phyloP scores from a whole-genome alignment of 345 rosid species.

The Aegle marmelos region DNA sequence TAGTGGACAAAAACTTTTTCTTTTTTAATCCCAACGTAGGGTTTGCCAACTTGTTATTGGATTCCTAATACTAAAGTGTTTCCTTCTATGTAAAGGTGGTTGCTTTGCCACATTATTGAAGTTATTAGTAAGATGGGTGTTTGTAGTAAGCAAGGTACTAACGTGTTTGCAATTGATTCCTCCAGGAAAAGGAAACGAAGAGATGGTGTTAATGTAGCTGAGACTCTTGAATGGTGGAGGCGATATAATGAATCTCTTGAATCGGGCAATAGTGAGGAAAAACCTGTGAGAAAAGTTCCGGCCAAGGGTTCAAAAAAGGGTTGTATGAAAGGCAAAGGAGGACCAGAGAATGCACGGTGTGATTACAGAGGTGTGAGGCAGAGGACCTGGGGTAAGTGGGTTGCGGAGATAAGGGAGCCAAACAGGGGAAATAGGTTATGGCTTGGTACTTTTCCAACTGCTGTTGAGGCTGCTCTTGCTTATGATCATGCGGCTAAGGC shows the following conservation, averaged over 20 bases:
- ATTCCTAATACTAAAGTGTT: background rate
- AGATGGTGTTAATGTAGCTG: constrained; percentile 43
- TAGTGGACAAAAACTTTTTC: background rate
- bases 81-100: background rate
- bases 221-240: constrained; percentile 64
- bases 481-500: constrained; percentile 79
- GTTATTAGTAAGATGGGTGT: constrained; percentile 22
- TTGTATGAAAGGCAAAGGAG: constrained; percentile 96
- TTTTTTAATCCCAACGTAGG: background rate
- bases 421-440: constrained; percentile 58
- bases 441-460: constrained; percentile 79
- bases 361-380: constrained; percentile 82
- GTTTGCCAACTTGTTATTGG: background rate
- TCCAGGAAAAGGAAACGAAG: constrained; percentile 59
- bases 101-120: background rate
- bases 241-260: constrained; percentile 39
- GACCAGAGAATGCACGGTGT: constrained; percentile 62
- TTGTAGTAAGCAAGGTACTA: constrained; percentile 17
- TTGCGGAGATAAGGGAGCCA: constrained; percentile 88
- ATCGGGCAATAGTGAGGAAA: constrained; percentile 19
- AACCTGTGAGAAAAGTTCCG: constrained; percentile 40
- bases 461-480: constrained; percentile 74
- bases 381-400: constrained; percentile 96
- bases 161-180: constrained; percentile 21
- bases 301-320: constrained; percentile 77